A percentile compares a stretch with the other conserved stretches of the same genome.
phyloP scores from a whole-genome alignment of 2,329 filamentous ascomycete species.

The Falciphora oryzae region DNA sequence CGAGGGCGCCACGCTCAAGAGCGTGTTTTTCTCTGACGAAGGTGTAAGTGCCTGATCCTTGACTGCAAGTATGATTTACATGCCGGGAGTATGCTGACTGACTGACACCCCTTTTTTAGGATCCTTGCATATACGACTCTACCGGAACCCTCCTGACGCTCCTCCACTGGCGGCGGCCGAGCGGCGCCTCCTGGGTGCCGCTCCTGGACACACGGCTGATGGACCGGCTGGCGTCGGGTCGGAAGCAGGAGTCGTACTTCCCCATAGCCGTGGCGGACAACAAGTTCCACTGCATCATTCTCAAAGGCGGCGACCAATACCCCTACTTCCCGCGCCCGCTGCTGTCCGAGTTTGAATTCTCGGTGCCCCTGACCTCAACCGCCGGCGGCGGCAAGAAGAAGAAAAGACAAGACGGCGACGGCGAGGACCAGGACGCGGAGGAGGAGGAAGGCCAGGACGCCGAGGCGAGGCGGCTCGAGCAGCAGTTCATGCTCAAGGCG shows the following conservation, averaged over 20 bases:
- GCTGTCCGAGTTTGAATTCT: conserved; percentile 89
- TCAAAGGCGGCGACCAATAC: conserved; percentile 90
- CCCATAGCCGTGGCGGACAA: conserved; percentile 87
- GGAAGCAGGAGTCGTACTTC: conserved; percentile 88
- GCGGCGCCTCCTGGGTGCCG: conserved; percentile 85
- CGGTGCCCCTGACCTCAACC: conserved; percentile 66
- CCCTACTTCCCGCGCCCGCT: conserved; percentile 88
- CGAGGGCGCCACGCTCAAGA: conserved; percentile 65
- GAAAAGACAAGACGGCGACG: conserved; percentile 17
- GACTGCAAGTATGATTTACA: neutral
- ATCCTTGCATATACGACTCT: conserved; percentile 94
- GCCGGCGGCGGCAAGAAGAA: conserved; percentile 20
- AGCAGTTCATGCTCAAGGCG: conserved; percentile 70
- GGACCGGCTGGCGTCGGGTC: conserved; percentile 73
- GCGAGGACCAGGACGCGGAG: conserved; percentile 28
- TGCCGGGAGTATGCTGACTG: neutral
- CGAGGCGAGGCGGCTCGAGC: conserved; percentile 65
- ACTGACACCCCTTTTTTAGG: conserved; percentile 39
- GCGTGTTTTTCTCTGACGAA: conserved; percentile 84
- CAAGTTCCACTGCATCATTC: conserved; percentile 97
- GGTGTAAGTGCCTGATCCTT: conserved; percentile 56
- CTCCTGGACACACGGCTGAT: conserved; percentile 84
- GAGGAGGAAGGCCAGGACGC: conserved; percentile 22
- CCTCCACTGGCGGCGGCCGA: conserved; percentile 82
- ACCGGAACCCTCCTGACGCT: conserved; percentile 83